Base-by-base conservation (phyloP, 352 stramenopile genomes). In the Pythium aristosporum region DNA sequence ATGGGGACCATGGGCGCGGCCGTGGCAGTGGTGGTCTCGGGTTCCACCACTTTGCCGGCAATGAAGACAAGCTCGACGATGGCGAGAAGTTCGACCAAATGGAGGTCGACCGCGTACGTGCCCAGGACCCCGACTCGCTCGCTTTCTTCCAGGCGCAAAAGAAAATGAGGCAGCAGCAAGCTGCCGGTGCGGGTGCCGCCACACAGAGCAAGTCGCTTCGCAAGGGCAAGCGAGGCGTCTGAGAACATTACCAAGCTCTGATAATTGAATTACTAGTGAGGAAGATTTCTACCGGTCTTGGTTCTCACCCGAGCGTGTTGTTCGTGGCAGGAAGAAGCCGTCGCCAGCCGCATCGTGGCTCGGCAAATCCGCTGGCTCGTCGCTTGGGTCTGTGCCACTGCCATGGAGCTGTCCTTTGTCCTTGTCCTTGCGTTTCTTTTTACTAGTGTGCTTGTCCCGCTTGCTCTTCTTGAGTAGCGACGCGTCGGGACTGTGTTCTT, bases 91-190 rank as follows among this genome's bases (percentile, higher is more conserved):
- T 97, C 44, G 90, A 98, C 30, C 85, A 93, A 58, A 89, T 98
- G 78, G 91, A 97, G 65, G 68, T 96, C 4, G 88, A 97, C 12
- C 82, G 90, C 37, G 73, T 98, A 10, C 69, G 76, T n/a, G 75
- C 80, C 2, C 79, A 97, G 61, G 88, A 98, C 60, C 90, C 90
- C 0, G 89, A 97, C 68, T 93, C 83, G 34, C 70, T 98, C 16
- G 91, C 93, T 4, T 98, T 98, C 60, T 98, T 98, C 74, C 88
- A 96, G 69, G 88, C 85, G 8, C 82, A 94, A 50, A 91, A 92
- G 72, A 92, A 91, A 61, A 92, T 94, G 85, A 72, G 85, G 5
- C 80, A 92, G 53, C 74, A 80, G 21, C 21, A 30, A 30, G 44
- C 20, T 6, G 68, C 68, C 1, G 51, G 41, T 11, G 48, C 44